Conservation (phyloP, 768 basidiomycete genomes). For the Epithele typhae region DNA sequence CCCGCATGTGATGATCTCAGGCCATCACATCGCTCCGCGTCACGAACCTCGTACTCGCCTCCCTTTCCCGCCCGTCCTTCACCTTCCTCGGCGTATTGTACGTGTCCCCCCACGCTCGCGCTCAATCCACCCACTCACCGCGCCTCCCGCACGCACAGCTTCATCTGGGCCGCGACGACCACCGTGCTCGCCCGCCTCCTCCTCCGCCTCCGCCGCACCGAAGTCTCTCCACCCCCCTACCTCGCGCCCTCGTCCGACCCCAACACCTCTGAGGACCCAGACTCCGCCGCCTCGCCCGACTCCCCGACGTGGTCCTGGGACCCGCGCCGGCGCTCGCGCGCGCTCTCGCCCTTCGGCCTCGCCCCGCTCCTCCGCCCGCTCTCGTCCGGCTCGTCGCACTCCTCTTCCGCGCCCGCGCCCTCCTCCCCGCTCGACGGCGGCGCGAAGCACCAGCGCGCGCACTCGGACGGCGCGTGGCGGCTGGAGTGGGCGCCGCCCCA, state of each 20-base stretch:
- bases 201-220: slow-evolving; percentile 27
- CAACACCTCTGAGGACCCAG: background rate
- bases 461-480: background rate
- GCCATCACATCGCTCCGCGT: slow-evolving; percentile 23
- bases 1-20: slow-evolving; percentile 6
- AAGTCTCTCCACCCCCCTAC: slow-evolving; percentile 12
- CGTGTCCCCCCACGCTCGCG: slow-evolving; percentile 4
- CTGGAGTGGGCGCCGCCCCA: background rate
- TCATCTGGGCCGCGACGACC: slow-evolving; percentile 32
- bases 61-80: slow-evolving; percentile 19
- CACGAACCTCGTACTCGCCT: slow-evolving; percentile 25
- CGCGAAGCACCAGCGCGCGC: background rate
- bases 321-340: background rate
- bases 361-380: slow-evolving; percentile 2
- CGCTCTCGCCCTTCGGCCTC: slow-evolving; percentile 12
- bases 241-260: background rate
- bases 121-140: too few relatives aligned
- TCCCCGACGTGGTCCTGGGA: background rate
- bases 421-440: background rate
- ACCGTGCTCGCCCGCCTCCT: slow-evolving; percentile 31
- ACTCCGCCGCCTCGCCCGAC: background rate
- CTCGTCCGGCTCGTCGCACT: slow-evolving; percentile 3
- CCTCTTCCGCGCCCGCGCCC: background rate
- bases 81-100: slow-evolving; percentile 27
- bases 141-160: slow-evolving; percentile 18